These are phyloP conservation scores for Kodamaea sp. DNA, from an alignment of 1,139 yeast species.

Conservation along the genomic window DNA sequence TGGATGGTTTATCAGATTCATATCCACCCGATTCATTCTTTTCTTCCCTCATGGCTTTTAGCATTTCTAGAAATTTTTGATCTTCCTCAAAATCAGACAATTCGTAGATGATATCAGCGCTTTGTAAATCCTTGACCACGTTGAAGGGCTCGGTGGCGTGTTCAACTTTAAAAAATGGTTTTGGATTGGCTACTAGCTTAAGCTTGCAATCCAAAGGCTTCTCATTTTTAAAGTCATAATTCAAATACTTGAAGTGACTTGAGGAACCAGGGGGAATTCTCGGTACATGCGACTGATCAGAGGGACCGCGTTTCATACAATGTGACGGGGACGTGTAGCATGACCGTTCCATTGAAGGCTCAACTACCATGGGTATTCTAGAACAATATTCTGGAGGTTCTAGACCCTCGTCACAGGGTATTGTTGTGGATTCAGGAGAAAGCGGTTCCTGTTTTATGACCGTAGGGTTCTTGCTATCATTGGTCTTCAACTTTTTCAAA, in stretches of 20 bases:
- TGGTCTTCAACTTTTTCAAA: constrained; percentile 6
- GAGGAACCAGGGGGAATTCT: constrained; percentile 15
- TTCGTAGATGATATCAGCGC: constrained; percentile 20
- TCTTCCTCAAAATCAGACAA: constrained; percentile 34
- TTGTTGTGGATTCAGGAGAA: not conserved
- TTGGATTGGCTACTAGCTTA: not conserved
- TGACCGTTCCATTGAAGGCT: not conserved
- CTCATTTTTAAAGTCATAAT: not conserved
- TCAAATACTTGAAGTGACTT: constrained; percentile 8
- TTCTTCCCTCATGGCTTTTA: constrained; percentile 8
- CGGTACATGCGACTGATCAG: constrained; percentile 1
- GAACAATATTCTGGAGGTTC: too few species aligned
- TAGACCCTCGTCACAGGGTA: not conserved
- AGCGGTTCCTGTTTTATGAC: constrained; percentile 1
- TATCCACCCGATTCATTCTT: not conserved
- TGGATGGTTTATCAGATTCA: not conserved
- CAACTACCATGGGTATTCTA: not conserved
- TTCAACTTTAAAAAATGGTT: not conserved
- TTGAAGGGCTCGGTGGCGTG: constrained; percentile 3
- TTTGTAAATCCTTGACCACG: constrained; percentile 7
- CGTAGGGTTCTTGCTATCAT: not conserved
- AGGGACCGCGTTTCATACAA: constrained; percentile 1
- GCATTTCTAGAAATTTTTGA: constrained; percentile 18
- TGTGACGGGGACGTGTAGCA: not conserved
- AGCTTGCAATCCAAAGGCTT: not conserved